Base-by-base conservation (phyloP, 768 basidiomycete species). In the Russula dissimulans region DNA sequence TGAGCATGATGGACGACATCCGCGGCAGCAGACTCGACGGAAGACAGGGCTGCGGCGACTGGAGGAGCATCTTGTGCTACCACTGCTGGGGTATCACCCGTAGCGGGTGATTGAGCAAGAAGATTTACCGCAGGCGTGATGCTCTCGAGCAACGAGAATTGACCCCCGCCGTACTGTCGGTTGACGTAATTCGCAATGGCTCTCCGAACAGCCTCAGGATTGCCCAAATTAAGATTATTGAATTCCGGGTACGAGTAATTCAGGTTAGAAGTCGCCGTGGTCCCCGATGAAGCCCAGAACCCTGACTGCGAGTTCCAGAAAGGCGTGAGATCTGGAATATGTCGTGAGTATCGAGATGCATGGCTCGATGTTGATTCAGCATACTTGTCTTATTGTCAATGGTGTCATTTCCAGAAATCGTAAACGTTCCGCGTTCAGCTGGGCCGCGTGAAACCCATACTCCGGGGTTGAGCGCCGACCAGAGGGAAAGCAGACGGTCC, bases 201-300 rank as follows among this genome's bases (percentile, higher is more conserved):
- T 5, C 45, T 52, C 43, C 62, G 34, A 32, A 77, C 71, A 0
- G 69, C 68, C 7, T 15, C 45, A 9, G 66, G 53, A 59, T 76
- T 65, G 9, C 61, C 65, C 56, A 71, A 54, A 47, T 75, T 67
- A 38, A 77, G 70, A 9, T 69, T 70, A 53, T 76, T 75, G 67
- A 81, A 79, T 39, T 81, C 80, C 11, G 80, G 79, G 66, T 81
- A 81, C 1, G 77, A 73, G 63, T 81, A 82, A 34, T 75, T 71
- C 14, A 81, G 67, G 9, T 63, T 65, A 9, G 29, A 42, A 5
- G 72, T 60, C 8, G 72, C 73, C 39, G 71, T 68, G 5, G 71
- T 65, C 8, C 67, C 67, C 0, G 71, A 36, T 2, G 78, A 77
- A 3, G 60, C 64, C 78, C 78, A 81, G 69, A 73, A 79, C 6